Evolutionary conservation across 352 stramenopile species (phyloP).

Genomic region (Plasmopara muralis): DNA sequence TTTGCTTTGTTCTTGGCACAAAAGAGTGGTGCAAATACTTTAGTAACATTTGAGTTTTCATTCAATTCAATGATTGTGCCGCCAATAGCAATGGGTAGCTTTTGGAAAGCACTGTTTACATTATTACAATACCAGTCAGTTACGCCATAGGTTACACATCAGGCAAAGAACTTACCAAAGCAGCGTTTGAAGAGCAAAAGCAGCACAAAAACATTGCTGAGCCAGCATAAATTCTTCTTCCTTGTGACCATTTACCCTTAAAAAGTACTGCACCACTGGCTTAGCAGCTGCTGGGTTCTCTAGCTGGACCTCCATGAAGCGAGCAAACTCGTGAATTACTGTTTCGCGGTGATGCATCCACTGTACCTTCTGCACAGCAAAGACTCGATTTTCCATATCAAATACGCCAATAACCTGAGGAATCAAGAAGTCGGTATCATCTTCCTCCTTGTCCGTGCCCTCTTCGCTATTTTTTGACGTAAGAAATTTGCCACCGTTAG

Average conservation of each 20-base stretch:
- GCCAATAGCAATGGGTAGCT: slow-evolving; percentile 40
- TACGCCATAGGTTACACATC: background rate
- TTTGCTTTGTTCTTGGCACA: slow-evolving; percentile 34
- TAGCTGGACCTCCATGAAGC: slow-evolving; percentile 70
- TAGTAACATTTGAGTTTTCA: slow-evolving; percentile 31
- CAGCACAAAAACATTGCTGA: slow-evolving; percentile 72
- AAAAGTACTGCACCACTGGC: slow-evolving; percentile 45
- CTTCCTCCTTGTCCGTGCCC: slow-evolving; percentile 30
- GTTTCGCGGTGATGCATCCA: slow-evolving; percentile 60
- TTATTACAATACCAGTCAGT: background rate
- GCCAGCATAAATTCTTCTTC: slow-evolving; percentile 28
- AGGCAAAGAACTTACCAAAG: slow-evolving; percentile 31
- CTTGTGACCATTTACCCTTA: slow-evolving; percentile 51
- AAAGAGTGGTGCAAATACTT: slow-evolving; percentile 49
- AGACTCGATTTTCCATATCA: slow-evolving; percentile 52
- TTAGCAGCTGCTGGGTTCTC: slow-evolving; percentile 34
- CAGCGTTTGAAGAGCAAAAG: slow-evolving; percentile 73
- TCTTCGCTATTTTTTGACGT: slow-evolving; percentile 37
- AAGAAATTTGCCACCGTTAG: slow-evolving; percentile 12
- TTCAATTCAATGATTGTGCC: slow-evolving; percentile 40
- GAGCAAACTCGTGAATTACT: slow-evolving; percentile 61
- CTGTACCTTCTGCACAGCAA: slow-evolving; percentile 50
- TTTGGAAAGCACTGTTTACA: slow-evolving; percentile 38
- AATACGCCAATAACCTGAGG: slow-evolving; percentile 52
- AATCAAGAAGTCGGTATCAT: slow-evolving; percentile 22